Evolutionary conservation across 805 yeast genomes (phyloP).

Genomic region (Pichia californica): DNA sequence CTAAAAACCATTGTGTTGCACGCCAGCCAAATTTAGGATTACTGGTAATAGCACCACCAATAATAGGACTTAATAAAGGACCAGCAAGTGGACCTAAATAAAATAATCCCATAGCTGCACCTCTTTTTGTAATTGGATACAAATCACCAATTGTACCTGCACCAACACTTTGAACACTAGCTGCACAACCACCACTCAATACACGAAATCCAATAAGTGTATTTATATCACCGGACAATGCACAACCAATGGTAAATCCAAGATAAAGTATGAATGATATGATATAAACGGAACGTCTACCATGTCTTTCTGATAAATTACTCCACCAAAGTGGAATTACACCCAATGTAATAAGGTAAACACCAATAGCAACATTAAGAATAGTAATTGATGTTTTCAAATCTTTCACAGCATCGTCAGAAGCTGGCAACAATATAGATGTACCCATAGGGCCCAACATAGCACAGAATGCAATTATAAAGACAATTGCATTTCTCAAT

Average conservation of each 20-base stretch:
- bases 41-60: conserved; percentile 65
- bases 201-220: conserved; percentile 64
- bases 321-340: conserved; percentile 90
- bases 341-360: conserved; percentile 68
- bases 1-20: conserved; percentile 82
- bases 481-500: conserved; percentile 49
- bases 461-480: conserved; percentile 66
- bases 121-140: conserved; percentile 60
- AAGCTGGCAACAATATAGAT: conserved; percentile 74
- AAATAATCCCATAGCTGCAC: conserved; percentile 71
- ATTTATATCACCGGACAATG: conserved; percentile 54
- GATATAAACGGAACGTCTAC: conserved; percentile 69
- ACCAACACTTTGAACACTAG: conserved; percentile 83
- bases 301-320: conserved; percentile 64
- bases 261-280: conserved; percentile 57
- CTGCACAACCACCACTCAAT: conserved; percentile 73
- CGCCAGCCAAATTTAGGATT: conserved; percentile 72
- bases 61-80: conserved; percentile 71
- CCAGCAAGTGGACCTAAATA: conserved; percentile 80
- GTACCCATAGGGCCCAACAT: conserved; percentile 88
- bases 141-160: conserved; percentile 84
- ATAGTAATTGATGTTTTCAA: conserved; percentile 50
- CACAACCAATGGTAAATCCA: conserved; percentile 67
- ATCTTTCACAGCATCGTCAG: conserved; percentile 48
- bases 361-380: conserved; percentile 76